Conservation (phyloP, 345 rosid genomes). For the Conringia planisiliqua region DNA sequence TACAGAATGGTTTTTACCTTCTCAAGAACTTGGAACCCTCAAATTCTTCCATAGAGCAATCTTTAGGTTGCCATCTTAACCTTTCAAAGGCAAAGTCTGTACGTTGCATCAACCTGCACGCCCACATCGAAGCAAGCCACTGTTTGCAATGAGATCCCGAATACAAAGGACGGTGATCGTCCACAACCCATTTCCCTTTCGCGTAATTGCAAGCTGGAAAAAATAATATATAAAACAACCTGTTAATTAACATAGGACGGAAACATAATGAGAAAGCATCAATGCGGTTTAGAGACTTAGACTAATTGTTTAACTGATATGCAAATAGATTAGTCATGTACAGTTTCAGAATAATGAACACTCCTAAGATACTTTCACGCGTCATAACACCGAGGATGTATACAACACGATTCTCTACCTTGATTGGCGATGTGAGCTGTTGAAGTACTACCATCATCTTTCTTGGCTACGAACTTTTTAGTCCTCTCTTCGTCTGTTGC, state of each 20-base stretch:
- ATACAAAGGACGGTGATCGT: conserved; percentile 62
- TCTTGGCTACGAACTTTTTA: not conserved
- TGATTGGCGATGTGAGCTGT: not conserved
- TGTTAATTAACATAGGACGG: not conserved
- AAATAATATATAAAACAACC: not conserved
- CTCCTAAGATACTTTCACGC: not conserved
- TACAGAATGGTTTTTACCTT: conserved; percentile 41
- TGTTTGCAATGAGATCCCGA: conserved; percentile 80
- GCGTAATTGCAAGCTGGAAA: conserved; percentile 70
- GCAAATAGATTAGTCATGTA: conserved; percentile 5
- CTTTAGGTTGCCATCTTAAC: conserved; percentile 79
- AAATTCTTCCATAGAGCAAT: conserved; percentile 78
- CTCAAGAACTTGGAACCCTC: conserved; percentile 65
- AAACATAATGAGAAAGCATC: not conserved
- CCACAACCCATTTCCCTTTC: conserved; percentile 91
- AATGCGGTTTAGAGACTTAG: not conserved
- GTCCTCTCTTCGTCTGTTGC: conserved; percentile 21
- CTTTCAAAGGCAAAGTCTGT: conserved; percentile 76
- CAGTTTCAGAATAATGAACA: conserved; percentile 9
- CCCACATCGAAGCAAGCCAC: conserved; percentile 95
- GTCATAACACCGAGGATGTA: conserved; percentile 5
- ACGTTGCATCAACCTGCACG: conserved; percentile 86
- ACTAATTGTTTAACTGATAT: not conserved
- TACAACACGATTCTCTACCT: conserved; percentile 10
- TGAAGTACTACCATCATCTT: conserved; percentile 17